Evolutionary conservation across 495 filamentous ascomycete species (phyloP).

Genomic region (Viridothelium virens): DNA sequence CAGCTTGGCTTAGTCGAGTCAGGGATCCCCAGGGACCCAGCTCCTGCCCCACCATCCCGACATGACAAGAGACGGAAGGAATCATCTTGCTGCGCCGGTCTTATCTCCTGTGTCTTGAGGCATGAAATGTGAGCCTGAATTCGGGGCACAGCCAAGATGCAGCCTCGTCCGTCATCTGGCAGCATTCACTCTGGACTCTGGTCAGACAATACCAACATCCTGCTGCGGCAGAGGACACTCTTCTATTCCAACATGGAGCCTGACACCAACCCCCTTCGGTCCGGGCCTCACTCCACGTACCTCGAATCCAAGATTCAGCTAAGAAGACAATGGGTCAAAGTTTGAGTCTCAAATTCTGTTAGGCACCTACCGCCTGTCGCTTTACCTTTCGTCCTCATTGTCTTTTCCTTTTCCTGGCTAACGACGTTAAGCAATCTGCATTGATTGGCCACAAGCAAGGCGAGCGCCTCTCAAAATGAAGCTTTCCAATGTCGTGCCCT

Average conservation of each 20-base stretch:
- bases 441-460: background rate
- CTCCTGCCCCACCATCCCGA: background rate
- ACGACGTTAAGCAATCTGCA: background rate
- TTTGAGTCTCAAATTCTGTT: background rate
- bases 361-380: too few species aligned
- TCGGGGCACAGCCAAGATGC: background rate
- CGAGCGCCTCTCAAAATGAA: background rate
- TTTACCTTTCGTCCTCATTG: background rate
- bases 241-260: background rate
- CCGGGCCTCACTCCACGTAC: conserved; percentile 1
- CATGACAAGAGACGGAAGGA: background rate
- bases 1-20: background rate
- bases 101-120: background rate
- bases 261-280: background rate
- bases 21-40: background rate
- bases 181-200: background rate
- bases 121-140: background rate
- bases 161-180: too few species aligned
- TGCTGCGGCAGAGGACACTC: background rate
- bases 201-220: background rate
- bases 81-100: background rate
- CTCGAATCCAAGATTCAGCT: background rate
- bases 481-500: background rate
- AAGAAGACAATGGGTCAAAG: background rate
- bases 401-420: background rate